Evolutionary conservation across 257 asterid genomes (phyloP), one percentile per base, ranked within the genome.

Genomic region (Plantago ovata): DNA sequence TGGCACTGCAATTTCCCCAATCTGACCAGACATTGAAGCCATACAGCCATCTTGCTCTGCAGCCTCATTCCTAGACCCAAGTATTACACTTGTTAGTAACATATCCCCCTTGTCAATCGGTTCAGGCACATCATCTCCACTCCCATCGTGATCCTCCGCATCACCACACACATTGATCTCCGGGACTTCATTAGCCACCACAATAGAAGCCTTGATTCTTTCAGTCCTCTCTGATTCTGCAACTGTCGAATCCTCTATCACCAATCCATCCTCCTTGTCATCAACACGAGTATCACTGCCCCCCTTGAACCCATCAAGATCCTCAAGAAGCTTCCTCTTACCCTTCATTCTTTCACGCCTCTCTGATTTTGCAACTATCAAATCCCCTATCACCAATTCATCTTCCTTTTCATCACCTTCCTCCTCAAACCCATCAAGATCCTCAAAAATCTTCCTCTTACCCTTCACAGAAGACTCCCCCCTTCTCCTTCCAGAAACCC

Each of bases 301-400:
- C 68, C 79, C 84, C 62, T 57, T 44, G 43, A 51, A 38, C 48
- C 55, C 77, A 60, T 75, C 79, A 65, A 56, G 41, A 62, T 77
- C 85, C 63, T 76, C 75, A 77, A 81, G 81, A 24, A 89, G 87
- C 71, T 84, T 81, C 63, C 86, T 59, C 55, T 79, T 86, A 60
- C 94, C 91, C 72, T 68, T 85, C 38, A 84, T 62, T 69, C 87
- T 77, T 38, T 84, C 94, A 1, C 74, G 82, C 61, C 83, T 75
- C 72, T 76, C 77, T 20, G 93, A 79, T 74, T 78, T 84, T 63
- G 80, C 84, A 66, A 77, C 75, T 41, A 78, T 79, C 7, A 79
- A 74, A 57, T 70, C 72, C 60, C 81, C 80, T 67, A 65, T 72
- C 28, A 54, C 70, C 39, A 38, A 12, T 16, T 10, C 72, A 63